Evolutionary conservation across 1,284 basidiomycete genomes (phyloP).

Genomic region (Sphagnurus paluster): DNA sequence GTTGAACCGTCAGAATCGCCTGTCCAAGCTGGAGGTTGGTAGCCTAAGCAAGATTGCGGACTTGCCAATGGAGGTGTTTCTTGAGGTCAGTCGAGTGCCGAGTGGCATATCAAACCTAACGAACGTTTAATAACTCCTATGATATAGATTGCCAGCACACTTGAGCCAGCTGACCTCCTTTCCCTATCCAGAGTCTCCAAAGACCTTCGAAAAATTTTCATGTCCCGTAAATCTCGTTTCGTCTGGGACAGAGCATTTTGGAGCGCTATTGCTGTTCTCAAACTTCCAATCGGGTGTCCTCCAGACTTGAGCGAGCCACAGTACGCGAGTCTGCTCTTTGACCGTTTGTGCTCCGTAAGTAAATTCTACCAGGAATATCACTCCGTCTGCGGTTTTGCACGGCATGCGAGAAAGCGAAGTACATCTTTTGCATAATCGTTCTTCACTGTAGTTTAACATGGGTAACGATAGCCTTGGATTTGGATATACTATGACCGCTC

Average conservation of each 20-base stretch:
- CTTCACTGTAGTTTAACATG: not conserved
- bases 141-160: slow-evolving; percentile 1
- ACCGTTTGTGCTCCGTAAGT: slow-evolving; percentile 11
- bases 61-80: slow-evolving; percentile 8
- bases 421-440: not conserved
- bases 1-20: not conserved
- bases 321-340: slow-evolving; percentile 14
- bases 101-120: not conserved
- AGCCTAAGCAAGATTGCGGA: not conserved
- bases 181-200: slow-evolving; percentile 6
- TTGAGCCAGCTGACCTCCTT: slow-evolving; percentile 8
- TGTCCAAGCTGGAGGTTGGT: not conserved
- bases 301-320: slow-evolving; percentile 15
- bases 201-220: slow-evolving; percentile 2
- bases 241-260: slow-evolving; percentile 6
- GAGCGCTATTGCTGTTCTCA: not conserved
- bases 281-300: slow-evolving; percentile 8
- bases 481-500: not conserved
- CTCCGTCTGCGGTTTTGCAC: slow-evolving; percentile 7
- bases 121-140: no score
- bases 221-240: slow-evolving; percentile 7
- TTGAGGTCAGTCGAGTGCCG: slow-evolving; percentile 1
- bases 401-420: slow-evolving; percentile 3
- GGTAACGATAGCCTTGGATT: not conserved
- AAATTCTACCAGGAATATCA: not conserved